A percentile compares a stretch with the other conserved stretches of the same genome.
phyloP scores from a whole-genome alignment of 768 basidiomycete genomes.

The Lepiota venenata region DNA sequence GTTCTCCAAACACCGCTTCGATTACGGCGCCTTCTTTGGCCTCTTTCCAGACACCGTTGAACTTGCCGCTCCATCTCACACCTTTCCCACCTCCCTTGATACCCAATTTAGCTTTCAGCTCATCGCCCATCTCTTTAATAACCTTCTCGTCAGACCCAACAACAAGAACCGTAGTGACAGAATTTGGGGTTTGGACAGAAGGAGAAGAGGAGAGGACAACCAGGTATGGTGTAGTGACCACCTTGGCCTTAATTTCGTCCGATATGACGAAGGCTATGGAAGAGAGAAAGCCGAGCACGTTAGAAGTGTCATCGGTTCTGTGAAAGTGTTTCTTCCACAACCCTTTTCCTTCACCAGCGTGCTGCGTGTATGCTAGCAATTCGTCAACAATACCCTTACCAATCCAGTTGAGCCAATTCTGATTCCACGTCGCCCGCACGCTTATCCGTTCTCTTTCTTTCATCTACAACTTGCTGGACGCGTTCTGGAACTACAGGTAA shows the following conservation, averaged over 20 bases:
- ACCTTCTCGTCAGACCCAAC: constrained; percentile 56
- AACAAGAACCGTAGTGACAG: constrained; percentile 54
- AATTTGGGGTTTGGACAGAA: constrained; percentile 46
- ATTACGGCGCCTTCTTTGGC: constrained; percentile 38
- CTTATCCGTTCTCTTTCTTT: constrained; percentile 64
- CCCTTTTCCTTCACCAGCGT: constrained; percentile 17
- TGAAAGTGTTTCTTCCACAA: constrained; percentile 50
- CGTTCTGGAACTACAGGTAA: constrained; percentile 65
- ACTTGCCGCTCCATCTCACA: constrained; percentile 72
- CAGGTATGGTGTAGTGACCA: constrained; percentile 27
- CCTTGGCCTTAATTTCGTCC: constrained; percentile 17
- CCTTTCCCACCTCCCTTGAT: constrained; percentile 83
- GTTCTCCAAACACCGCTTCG: constrained; percentile 31
- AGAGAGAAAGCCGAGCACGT: constrained; percentile 57
- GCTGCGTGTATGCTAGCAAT: constrained; percentile 19
- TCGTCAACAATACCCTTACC: constrained; percentile 38
- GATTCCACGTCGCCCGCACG: constrained; percentile 65
- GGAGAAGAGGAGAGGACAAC: constrained; percentile 62
- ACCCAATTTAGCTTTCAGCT: constrained; percentile 50
- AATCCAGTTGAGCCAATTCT: constrained; percentile 55
- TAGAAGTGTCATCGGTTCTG: constrained; percentile 57
- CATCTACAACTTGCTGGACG: constrained; percentile 62
- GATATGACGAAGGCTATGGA: constrained; percentile 49
- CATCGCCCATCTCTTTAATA: constrained; percentile 58
- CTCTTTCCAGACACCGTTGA: constrained; percentile 59